A percentile compares a stretch with the other conserved stretches of the same genome.
These are phyloP conservation scores for Penicillium sp. DNA, from an alignment of 2,329 filamentous ascomycete species.

Conservation along the genomic window DNA sequence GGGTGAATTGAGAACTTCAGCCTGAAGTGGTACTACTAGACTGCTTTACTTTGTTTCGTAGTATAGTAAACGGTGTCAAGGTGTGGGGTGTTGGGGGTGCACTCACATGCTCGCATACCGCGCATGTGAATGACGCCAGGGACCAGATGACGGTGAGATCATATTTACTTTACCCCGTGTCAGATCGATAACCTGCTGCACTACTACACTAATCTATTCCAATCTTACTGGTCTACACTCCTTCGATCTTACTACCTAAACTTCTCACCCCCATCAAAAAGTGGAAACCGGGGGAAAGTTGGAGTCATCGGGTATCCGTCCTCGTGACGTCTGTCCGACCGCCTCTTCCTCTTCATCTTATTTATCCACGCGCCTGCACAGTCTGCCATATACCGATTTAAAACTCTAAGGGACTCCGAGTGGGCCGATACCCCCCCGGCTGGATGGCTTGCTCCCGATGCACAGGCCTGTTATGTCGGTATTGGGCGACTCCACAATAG, in stretches of 20 bases:
- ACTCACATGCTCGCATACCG: constrained; percentile 14
- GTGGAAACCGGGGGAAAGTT: constrained; percentile 8
- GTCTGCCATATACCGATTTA: not conserved
- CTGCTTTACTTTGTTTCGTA: not conserved
- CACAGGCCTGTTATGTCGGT: constrained; percentile 32
- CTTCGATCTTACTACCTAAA: not conserved
- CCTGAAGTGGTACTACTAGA: not conserved
- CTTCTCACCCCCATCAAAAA: not conserved
- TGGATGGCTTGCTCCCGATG: constrained; percentile 28
- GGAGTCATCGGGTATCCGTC: constrained; percentile 17
- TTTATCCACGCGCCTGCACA: not conserved
- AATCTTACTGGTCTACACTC: not conserved
- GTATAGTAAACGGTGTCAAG: not conserved
- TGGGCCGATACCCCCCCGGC: constrained; percentile 13
- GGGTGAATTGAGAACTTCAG: not conserved
- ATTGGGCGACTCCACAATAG: constrained; percentile 31
- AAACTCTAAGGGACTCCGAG: constrained; percentile 7
- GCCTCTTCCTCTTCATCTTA: constrained; percentile 4
- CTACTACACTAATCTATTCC: not conserved
- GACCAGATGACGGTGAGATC: constrained; percentile 20
- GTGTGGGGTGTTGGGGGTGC: not conserved
- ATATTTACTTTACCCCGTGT: not conserved
- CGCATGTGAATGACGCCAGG: constrained; percentile 15
- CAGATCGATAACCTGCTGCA: not conserved
- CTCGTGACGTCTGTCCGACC: constrained; percentile 27